Conservation (phyloP, 148 eudicot species). For the Rhododendron ovatum region DNA sequence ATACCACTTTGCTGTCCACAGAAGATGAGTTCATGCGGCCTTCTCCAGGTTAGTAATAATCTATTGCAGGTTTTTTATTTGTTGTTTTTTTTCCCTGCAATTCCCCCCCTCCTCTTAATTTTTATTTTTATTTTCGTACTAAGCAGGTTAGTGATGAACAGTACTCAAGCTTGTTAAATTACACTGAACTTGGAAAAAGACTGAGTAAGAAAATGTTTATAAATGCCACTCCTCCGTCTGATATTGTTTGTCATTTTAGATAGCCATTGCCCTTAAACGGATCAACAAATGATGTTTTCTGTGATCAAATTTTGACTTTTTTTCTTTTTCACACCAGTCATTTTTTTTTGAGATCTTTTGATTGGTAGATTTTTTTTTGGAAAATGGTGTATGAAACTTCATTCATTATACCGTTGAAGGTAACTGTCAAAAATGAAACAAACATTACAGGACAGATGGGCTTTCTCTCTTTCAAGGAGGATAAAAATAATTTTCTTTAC, state of each 20-base stretch:
- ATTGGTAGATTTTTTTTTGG: background rate
- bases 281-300: background rate
- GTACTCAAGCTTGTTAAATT: background rate
- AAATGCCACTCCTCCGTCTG: background rate
- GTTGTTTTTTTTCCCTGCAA: background rate
- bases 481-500: background rate
- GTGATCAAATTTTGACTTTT: background rate
- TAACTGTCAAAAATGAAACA: background rate
- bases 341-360: background rate
- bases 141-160: background rate
- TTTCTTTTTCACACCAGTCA: background rate
- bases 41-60: constrained; percentile 38
- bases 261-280: background rate
- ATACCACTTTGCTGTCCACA: constrained; percentile 24
- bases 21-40: constrained; percentile 48
- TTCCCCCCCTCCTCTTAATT: background rate
- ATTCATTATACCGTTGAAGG: background rate
- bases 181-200: background rate
- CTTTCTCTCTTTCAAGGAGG: background rate
- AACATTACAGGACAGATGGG: background rate
- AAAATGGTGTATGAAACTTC: background rate
- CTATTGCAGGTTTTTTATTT: background rate
- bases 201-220: background rate
- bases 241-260: background rate
- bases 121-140: background rate